phyloP scores from a whole-genome alignment of 768 basidiomycete genomes.

The Tricholoma furcatifolium region DNA sequence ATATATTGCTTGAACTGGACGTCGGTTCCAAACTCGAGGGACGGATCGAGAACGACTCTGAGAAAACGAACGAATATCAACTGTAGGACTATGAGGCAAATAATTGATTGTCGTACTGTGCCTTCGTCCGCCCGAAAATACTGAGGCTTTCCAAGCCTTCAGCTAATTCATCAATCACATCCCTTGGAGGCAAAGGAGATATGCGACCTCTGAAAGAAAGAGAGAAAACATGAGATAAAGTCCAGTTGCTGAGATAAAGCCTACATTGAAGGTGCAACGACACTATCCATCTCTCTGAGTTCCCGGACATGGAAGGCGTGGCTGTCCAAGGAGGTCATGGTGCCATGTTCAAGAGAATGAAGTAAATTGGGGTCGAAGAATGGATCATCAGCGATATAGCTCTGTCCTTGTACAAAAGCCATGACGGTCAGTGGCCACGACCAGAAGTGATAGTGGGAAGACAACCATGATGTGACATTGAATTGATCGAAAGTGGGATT shows the following conservation, averaged over 20 bases:
- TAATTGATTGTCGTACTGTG: conserved; percentile 4
- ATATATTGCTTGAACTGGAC: neutral
- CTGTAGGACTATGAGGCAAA: neutral
- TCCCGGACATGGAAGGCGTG: neutral
- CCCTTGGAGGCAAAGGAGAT: neutral
- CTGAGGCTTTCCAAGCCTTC: neutral
- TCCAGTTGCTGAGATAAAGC: neutral
- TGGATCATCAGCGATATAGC: neutral
- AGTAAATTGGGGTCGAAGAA: neutral
- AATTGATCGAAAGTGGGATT: neutral
- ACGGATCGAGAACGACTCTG: conserved; percentile 3
- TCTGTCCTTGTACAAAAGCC: neutral
- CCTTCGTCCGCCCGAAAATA: conserved; percentile 7
- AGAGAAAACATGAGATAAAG: neutral
- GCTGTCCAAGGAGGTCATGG: neutral
- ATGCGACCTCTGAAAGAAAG: neutral
- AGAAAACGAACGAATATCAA: neutral
- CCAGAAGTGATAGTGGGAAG: neutral
- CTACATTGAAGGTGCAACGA: neutral
- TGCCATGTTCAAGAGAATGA: neutral
- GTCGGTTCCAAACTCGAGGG: neutral
- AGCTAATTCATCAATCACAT: neutral
- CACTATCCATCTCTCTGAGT: neutral
- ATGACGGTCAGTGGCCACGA: neutral
- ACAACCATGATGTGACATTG: conserved; percentile 1